A percentile compares a stretch with the other conserved stretches of the same genome.
Conservation (phyloP, 768 basidiomycete species). For the Leccinum subgranulosum region DNA sequence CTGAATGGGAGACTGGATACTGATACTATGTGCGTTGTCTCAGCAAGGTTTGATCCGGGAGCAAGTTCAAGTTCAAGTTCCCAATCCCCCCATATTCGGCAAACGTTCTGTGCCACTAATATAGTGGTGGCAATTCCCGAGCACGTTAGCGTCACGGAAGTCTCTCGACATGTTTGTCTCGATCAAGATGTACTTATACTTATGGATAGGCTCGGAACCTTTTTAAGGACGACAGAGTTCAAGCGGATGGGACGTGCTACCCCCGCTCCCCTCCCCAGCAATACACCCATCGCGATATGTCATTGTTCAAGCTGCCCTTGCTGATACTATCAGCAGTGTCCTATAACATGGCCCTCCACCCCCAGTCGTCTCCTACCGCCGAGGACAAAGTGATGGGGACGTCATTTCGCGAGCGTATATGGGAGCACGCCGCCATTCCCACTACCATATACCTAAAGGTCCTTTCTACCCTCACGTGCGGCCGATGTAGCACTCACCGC, state of each 20-base stretch:
- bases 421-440: not conserved
- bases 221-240: not conserved
- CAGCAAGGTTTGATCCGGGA: not conserved
- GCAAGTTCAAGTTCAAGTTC: not conserved
- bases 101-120: not conserved
- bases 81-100: not conserved
- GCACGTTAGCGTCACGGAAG: not conserved
- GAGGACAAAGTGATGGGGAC: conserved; percentile 7
- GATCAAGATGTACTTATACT: not conserved
- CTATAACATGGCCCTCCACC: conserved; percentile 1
- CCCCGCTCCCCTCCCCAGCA: not conserved
- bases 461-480: not conserved
- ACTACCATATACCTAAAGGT: not conserved
- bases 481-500: not conserved
- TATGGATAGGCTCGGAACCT: not conserved
- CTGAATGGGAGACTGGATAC: not conserved
- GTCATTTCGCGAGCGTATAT: conserved; percentile 3
- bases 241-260: not conserved
- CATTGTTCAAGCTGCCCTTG: conserved; percentile 5
- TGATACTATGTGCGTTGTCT: not conserved
- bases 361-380: not conserved
- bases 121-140: not conserved
- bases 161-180: not conserved
- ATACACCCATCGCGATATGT: conserved; percentile 1
- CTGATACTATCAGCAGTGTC: conserved; percentile 4